These are phyloP conservation scores for Henningerozyma blattae DNA, from an alignment of 805 yeast species.

Conservation along the genomic window DNA sequence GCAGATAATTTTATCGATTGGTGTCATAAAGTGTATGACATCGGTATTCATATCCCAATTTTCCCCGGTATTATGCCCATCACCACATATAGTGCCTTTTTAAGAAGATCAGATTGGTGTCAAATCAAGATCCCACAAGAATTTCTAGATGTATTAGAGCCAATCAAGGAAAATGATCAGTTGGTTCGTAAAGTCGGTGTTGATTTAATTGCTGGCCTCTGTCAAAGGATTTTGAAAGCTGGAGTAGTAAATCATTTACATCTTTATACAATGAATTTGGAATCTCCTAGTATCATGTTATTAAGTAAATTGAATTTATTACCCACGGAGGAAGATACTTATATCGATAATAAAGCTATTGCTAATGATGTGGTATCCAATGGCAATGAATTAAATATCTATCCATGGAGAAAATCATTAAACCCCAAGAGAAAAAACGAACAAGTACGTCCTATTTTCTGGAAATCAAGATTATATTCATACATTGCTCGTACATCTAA, in stretches of 20 bases:
- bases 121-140: slow-evolving; percentile 67
- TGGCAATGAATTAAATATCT: slow-evolving; percentile 3
- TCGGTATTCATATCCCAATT: slow-evolving; percentile 74
- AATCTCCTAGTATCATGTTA: slow-evolving; percentile 79
- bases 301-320: slow-evolving; percentile 60
- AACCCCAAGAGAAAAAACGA: slow-evolving; percentile 72
- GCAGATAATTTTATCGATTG: slow-evolving; percentile 73
- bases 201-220: slow-evolving; percentile 72
- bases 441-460: slow-evolving; percentile 84
- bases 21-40: slow-evolving; percentile 59
- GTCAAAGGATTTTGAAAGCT: slow-evolving; percentile 54
- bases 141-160: slow-evolving; percentile 59
- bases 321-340: slow-evolving; percentile 25
- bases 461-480: slow-evolving; percentile 88
- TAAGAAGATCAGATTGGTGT: slow-evolving; percentile 93
- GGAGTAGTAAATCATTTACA: slow-evolving; percentile 79
- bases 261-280: slow-evolving; percentile 95
- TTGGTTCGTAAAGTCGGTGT: slow-evolving; percentile 80
- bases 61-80: slow-evolving; percentile 99
- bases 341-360: slow-evolving; percentile 14
- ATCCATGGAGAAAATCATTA: slow-evolving; percentile 90
- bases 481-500: slow-evolving; percentile 81
- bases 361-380: slow-evolving; percentile 6
- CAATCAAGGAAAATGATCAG: slow-evolving; percentile 82
- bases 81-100: slow-evolving; percentile 83